Evolutionary conservation across 208 protist genomes (phyloP), one percentile per base, ranked within the genome.

Genomic region (Acanthamoeba healyi): DNA sequence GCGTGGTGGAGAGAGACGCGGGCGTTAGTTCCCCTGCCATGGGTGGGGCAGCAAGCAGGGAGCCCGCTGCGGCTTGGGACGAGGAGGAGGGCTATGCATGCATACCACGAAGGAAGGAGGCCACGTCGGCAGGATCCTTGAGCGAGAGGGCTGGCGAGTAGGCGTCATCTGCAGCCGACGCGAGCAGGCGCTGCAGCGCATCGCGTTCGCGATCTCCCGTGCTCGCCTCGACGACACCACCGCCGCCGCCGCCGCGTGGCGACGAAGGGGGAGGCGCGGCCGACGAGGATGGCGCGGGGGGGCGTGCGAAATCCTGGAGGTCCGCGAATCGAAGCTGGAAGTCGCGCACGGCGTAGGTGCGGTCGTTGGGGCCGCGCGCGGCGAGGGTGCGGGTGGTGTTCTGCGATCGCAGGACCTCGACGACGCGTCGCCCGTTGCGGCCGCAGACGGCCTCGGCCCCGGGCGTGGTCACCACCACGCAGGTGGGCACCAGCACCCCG

Each of bases 251-350:
- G 70, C 70, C 65, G 38, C 65, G 32, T 32, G n/a, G 40, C 7
- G 70, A 4, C 29, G 70, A 14, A 17, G 70, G 17, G 0, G 34
- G 22, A 46, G 70, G 22, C 15, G 70, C 19, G 17, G 70, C 12
- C 7, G 63, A 38, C 7, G 63, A 72, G 5, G 63, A 22, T 10
- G 63, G 63, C 15, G n/a, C n/a, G 15, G 32, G 7, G 40, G 36
- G 70, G 40, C 36, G 70, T 26, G 70, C 36, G 26, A 79, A 79
- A 61, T 87, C 46, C 22, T 54, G 51, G 22, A 87, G 79, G 22
- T 87, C 79, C 2, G 51, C 79, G 22, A 87, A 87, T 54, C 79
- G 79, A 5, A 87, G 22, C 79, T 87, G 79, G 32, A 87, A 87
- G 40, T 87, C 79, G 32, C 79, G 42, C 2, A 61, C 46, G 22